Conservation (phyloP, 2,329 filamentous ascomycete species). For the Stemphylium lycopersici region DNA sequence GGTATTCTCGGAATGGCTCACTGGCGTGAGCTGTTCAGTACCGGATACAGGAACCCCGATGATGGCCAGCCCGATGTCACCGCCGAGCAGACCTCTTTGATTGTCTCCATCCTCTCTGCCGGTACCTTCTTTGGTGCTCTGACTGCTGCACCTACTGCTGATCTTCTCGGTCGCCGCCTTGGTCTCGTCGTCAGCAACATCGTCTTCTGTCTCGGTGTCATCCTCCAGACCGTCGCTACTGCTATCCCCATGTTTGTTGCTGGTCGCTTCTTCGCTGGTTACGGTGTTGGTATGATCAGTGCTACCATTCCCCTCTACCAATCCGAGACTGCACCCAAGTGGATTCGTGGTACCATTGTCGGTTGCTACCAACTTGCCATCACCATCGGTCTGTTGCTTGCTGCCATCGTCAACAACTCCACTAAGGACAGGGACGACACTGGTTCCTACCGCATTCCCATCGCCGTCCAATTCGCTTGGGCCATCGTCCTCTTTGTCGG, state of each 20-base stretch:
- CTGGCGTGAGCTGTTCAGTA: slow-evolving; percentile 68
- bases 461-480: slow-evolving; percentile 77
- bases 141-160: slow-evolving; percentile 69
- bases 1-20: slow-evolving; percentile 75
- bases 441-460: slow-evolving; percentile 75
- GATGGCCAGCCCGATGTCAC: slow-evolving; percentile 49
- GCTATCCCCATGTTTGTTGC: slow-evolving; percentile 47
- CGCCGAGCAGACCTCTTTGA: slow-evolving; percentile 67
- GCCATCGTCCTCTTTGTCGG: slow-evolving; percentile 70
- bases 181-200: slow-evolving; percentile 55
- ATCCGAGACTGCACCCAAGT: slow-evolving; percentile 74
- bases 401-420: slow-evolving; percentile 69
- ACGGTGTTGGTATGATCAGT: slow-evolving; percentile 50
- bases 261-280: slow-evolving; percentile 52
- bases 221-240: slow-evolving; percentile 48
- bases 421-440: slow-evolving; percentile 63
- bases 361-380: slow-evolving; percentile 73
- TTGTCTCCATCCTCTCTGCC: slow-evolving; percentile 82
- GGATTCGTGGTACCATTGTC: slow-evolving; percentile 74
- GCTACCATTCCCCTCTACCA: slow-evolving; percentile 69
- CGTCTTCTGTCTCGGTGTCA: slow-evolving; percentile 49
- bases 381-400: slow-evolving; percentile 72
- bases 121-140: slow-evolving; percentile 80
- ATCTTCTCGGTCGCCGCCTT: slow-evolving; percentile 71
- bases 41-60: slow-evolving; percentile 41